Percentiles rank a stretch among this genome's conserved stretches.
These are phyloP conservation scores for Pleurotus eryngii DNA, from an alignment of 768 basidiomycete species.

Conservation along the genomic window DNA sequence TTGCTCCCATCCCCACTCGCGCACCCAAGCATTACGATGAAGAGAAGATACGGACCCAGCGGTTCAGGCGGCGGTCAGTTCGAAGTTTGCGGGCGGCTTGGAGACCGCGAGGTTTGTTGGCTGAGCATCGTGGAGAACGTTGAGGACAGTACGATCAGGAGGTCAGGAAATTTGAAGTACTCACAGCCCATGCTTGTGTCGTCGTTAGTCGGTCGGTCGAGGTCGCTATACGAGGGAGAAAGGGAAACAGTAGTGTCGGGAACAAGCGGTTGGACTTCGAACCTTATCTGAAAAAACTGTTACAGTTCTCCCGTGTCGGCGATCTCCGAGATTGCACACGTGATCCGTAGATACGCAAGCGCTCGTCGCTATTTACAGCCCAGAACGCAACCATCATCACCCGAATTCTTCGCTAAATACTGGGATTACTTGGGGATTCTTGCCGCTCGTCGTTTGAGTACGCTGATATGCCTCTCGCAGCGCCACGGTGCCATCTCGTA, in stretches of 20 bases:
- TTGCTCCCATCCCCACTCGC: background rate
- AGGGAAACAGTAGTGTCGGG: slow-evolving; percentile 22
- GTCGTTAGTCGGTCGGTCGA: slow-evolving; percentile 32
- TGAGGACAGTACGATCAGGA: slow-evolving; percentile 12
- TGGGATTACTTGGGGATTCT: too few species aligned
- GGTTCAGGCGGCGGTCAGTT: slow-evolving; percentile 89
- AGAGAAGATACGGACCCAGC: slow-evolving; percentile 70
- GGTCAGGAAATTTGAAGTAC: slow-evolving; percentile 32
- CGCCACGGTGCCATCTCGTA: background rate
- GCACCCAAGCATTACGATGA: background rate
- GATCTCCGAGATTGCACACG: background rate
- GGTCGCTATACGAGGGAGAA: slow-evolving; percentile 25
- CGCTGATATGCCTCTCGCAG: background rate
- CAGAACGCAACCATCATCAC: too few species aligned
- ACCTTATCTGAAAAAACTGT: slow-evolving; percentile 48
- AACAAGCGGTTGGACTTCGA: slow-evolving; percentile 24
- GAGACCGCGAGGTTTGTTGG: slow-evolving; percentile 99
- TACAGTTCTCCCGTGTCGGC: slow-evolving; percentile 20
- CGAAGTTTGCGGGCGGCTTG: slow-evolving; percentile 99
- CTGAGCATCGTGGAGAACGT: slow-evolving; percentile 33
- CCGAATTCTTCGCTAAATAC: too few species aligned
- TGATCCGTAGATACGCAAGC: background rate
- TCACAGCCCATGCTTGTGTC: slow-evolving; percentile 82
- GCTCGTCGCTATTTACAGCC: too few species aligned
- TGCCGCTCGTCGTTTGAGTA: too few species aligned